Percentiles rank a stretch among this genome's conserved stretches.
Conservation (phyloP, 352 stramenopile species). For the Thalassiosira livingstoniorum region DNA sequence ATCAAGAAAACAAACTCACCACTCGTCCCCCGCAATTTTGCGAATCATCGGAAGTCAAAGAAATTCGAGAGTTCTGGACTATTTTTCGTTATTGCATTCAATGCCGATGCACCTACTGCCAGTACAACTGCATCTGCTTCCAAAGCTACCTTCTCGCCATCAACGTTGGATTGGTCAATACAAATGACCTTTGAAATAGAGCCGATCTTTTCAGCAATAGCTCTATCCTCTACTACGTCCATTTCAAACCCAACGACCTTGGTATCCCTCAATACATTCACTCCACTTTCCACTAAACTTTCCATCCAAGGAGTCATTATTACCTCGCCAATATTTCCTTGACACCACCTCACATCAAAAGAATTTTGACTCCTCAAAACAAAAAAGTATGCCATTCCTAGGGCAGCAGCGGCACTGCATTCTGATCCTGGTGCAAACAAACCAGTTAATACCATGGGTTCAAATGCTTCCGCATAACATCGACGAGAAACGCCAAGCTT, state of each 20-base stretch:
- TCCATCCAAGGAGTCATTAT: slow-evolving; percentile 84
- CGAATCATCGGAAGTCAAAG: slow-evolving; percentile 78
- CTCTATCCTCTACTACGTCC: slow-evolving; percentile 7
- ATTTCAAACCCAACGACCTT: slow-evolving; percentile 71
- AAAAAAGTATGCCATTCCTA: slow-evolving; percentile 87
- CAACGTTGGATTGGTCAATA: slow-evolving; percentile 7
- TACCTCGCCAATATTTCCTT: slow-evolving; percentile 76
- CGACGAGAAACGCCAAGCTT: slow-evolving; percentile 70
- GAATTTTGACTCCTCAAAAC: slow-evolving; percentile 79
- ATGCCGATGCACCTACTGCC: slow-evolving; percentile 72
- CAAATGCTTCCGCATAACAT: slow-evolving; percentile 83
- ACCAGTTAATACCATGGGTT: slow-evolving; percentile 85
- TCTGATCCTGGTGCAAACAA: slow-evolving; percentile 82
- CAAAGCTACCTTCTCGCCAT: slow-evolving; percentile 33
- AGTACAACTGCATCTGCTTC: slow-evolving; percentile 80
- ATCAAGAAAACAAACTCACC: too few species aligned
- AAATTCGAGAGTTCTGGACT: slow-evolving; percentile 64
- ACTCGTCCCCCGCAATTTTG: slow-evolving; percentile 79
- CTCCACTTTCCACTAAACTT: slow-evolving; percentile 56
- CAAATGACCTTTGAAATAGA: slow-evolving; percentile 47
- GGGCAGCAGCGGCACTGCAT: slow-evolving; percentile 78
- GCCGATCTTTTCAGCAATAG: slow-evolving; percentile 29
- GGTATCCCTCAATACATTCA: slow-evolving; percentile 68
- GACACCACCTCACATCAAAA: slow-evolving; percentile 85
- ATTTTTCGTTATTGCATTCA: slow-evolving; percentile 73